A percentile compares a stretch with the other conserved stretches of the same genome.
Conservation (phyloP, 345 rosid genomes). For the Lepidium didymum region DNA sequence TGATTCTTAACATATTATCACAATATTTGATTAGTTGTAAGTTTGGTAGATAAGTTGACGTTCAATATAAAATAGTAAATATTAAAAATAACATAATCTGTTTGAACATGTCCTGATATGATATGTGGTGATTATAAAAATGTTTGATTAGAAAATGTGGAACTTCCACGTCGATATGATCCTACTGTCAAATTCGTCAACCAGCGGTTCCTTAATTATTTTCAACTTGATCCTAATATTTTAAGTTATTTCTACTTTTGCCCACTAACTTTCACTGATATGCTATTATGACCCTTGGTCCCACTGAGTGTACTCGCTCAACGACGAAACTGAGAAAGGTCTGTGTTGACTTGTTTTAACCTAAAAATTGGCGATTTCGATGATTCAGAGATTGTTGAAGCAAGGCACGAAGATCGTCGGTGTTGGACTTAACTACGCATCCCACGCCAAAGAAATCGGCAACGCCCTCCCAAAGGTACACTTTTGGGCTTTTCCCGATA, state of each 20-base stretch:
- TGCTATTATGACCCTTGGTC: neutral
- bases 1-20: neutral
- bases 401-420: constrained; percentile 81
- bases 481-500: neutral
- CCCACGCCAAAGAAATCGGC: constrained; percentile 96
- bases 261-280: neutral
- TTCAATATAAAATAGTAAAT: neutral
- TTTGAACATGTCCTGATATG: neutral
- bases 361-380: constrained; percentile 29
- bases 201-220: neutral
- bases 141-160: no score
- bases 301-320: constrained; percentile 4
- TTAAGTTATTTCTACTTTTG: neutral
- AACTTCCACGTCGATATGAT: neutral
- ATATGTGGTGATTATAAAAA: neutral
- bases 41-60: neutral
- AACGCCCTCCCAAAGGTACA: constrained; percentile 80
- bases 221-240: neutral
- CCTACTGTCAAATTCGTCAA: neutral
- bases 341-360: neutral
- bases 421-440: constrained; percentile 93
- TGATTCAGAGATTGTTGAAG: constrained; percentile 55
- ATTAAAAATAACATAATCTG: neutral
- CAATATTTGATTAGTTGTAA: neutral
- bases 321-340: neutral